Conservation (phyloP, 176 grass and related monocot genomes). For the Neostapfia colusana region DNA sequence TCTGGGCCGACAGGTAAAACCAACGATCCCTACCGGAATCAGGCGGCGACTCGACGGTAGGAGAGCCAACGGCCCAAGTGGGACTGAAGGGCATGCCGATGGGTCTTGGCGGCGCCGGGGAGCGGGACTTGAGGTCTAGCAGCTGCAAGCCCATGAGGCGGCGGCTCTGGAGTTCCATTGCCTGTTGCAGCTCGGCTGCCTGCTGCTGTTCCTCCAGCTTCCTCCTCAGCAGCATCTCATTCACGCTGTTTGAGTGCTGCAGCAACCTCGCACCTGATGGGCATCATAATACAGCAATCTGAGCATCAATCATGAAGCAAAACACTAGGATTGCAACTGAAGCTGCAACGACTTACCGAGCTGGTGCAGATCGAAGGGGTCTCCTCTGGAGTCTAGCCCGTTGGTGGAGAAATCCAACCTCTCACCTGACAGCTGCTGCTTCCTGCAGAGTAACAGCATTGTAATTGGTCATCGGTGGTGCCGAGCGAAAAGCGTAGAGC, state of each 20-base stretch:
- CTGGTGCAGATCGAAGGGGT: conserved; percentile 84
- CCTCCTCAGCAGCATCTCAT: conserved; percentile 73
- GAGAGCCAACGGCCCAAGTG: neutral
- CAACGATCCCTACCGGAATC: conserved; percentile 38
- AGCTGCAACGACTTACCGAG: conserved; percentile 49
- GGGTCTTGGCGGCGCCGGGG: conserved; percentile 6
- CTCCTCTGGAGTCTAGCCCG: conserved; percentile 64
- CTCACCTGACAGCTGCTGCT: conserved; percentile 70
- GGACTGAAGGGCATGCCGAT: conserved; percentile 44
- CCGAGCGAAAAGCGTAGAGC: neutral
- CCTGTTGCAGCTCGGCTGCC: conserved; percentile 74
- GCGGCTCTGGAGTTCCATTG: conserved; percentile 81
- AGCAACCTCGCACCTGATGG: conserved; percentile 76
- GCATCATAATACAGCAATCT: neutral
- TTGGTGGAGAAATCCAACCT: conserved; percentile 61
- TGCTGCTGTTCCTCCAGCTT: conserved; percentile 98
- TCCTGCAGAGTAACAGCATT: conserved; percentile 50
- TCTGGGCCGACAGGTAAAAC: neutral
- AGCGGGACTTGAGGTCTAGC: conserved; percentile 64
- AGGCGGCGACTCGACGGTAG: conserved; percentile 27
- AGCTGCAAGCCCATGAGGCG: conserved; percentile 74
- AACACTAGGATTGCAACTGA: neutral
- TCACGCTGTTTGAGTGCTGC: conserved; percentile 59
- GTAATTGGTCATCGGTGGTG: neutral
- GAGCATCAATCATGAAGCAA: neutral